Conservation (phyloP, 2,329 filamentous ascomycete species). For the Xylaria sp. region DNA sequence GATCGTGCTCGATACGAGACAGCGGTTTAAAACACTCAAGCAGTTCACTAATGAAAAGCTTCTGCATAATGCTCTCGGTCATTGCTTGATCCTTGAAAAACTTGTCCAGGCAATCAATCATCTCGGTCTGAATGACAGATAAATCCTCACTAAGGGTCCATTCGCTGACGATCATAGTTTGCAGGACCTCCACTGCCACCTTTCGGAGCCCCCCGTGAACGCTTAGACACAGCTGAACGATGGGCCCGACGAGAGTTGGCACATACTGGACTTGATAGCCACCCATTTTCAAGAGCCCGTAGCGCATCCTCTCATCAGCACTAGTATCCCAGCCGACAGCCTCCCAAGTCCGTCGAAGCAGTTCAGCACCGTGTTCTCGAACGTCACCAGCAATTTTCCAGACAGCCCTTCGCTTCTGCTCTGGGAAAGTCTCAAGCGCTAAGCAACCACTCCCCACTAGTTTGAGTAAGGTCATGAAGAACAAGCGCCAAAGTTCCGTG, state of each 20-base stretch:
- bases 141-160: constrained; percentile 96
- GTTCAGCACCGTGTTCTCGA: constrained; percentile 84
- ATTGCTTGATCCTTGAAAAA: constrained; percentile 89
- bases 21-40: constrained; percentile 79
- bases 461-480: constrained; percentile 87
- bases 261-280: constrained; percentile 99
- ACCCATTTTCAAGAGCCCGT: constrained; percentile 82
- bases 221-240: constrained; percentile 92
- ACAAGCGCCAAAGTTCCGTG: constrained; percentile 90
- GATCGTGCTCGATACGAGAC: constrained; percentile 69
- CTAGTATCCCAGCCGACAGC: constrained; percentile 95
- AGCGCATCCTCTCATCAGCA: constrained; percentile 76
- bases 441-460: constrained; percentile 88
- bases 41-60: constrained; percentile 88
- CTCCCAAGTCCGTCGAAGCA: constrained; percentile 87
- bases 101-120: constrained; percentile 90
- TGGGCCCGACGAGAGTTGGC: constrained; percentile 85
- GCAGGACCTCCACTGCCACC: constrained; percentile 90
- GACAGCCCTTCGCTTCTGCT: constrained; percentile 93
- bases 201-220: constrained; percentile 89
- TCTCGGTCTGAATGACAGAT: constrained; percentile 89
- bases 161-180: constrained; percentile 98
- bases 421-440: constrained; percentile 92
- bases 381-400: constrained; percentile 99
- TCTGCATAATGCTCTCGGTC: constrained; percentile 88